A percentile compares a stretch with the other conserved stretches of the same genome.
Evolutionary conservation across 805 yeast genomes (phyloP).

Genomic region (Barnettozyma siamensis): DNA sequence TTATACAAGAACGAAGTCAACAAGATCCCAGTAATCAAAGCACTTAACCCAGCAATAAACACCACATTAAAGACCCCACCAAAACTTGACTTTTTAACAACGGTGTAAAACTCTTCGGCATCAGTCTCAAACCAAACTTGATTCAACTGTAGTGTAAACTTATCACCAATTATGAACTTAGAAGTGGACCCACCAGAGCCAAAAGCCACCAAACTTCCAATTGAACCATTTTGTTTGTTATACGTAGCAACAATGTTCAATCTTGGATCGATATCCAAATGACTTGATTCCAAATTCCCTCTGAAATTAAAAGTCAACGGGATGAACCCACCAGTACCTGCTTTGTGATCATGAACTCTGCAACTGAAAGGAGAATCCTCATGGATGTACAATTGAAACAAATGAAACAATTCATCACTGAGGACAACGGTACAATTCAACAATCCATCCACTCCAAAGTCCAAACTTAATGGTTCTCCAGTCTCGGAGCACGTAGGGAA

Average conservation of each 20-base stretch:
- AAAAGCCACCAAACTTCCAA: constrained; percentile 41
- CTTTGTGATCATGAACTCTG: constrained; percentile 43
- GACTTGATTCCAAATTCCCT: constrained; percentile 62
- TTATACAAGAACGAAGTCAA: constrained; percentile 8
- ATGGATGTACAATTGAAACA: constrained; percentile 71
- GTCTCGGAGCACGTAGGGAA: constrained; percentile 66
- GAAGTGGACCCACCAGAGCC: constrained; percentile 53
- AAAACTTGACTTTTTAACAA: neutral
- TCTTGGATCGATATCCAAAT: constrained; percentile 57
- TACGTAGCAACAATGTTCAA: constrained; percentile 43
- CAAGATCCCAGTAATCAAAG: constrained; percentile 4
- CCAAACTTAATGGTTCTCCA: constrained; percentile 49
- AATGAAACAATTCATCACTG: constrained; percentile 60
- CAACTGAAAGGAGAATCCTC: constrained; percentile 75
- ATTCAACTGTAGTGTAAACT: constrained; percentile 49
- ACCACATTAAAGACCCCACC: neutral
- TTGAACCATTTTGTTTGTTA: constrained; percentile 24
- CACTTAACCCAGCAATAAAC: constrained; percentile 5
- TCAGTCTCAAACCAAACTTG: constrained; percentile 44
- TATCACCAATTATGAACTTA: constrained; percentile 61
- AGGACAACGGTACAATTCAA: constrained; percentile 56
- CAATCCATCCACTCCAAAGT: constrained; percentile 44
- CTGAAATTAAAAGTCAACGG: constrained; percentile 61
- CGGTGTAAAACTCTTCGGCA: constrained; percentile 1
- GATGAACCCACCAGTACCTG: constrained; percentile 30